Conservation (phyloP, 2,329 filamentous ascomycete species). For the Moelleriella libera region DNA sequence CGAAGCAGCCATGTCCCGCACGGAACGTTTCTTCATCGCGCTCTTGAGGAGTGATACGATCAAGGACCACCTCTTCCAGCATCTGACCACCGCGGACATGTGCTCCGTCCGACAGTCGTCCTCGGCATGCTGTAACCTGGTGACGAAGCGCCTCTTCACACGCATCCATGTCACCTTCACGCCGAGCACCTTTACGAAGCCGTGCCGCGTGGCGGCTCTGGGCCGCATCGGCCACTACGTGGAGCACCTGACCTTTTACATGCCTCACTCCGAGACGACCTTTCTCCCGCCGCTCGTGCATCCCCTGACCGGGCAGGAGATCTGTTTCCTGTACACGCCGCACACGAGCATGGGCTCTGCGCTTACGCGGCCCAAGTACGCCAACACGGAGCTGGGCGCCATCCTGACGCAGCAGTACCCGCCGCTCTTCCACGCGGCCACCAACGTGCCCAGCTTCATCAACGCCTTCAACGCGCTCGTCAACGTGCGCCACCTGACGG, state of each 20-base stretch:
- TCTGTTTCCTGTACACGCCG: constrained; percentile 70
- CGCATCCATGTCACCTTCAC: constrained; percentile 58
- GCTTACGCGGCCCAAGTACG: constrained; percentile 60
- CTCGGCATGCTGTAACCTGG: constrained; percentile 55
- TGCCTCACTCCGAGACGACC: constrained; percentile 64
- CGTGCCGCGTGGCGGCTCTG: constrained; percentile 58
- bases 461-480: constrained; percentile 54
- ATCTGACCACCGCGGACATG: constrained; percentile 35
- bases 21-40: constrained; percentile 35
- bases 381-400: constrained; percentile 64
- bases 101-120: constrained; percentile 51
- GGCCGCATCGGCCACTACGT: constrained; percentile 66
- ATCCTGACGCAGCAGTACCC: constrained; percentile 78
- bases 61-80: constrained; percentile 33
- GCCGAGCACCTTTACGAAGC: constrained; percentile 61
- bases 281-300: constrained; percentile 78
- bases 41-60: constrained; percentile 38
- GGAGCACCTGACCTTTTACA: constrained; percentile 62
- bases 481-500: constrained; percentile 58
- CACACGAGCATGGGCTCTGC: constrained; percentile 51
- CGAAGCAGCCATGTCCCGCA: constrained; percentile 38
- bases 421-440: constrained; percentile 77
- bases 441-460: constrained; percentile 75
- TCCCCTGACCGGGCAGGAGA: constrained; percentile 60
- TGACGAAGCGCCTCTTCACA: constrained; percentile 56